Base-by-base conservation (phyloP, 352 stramenopile genomes). In the Globisporangium nunn region DNA sequence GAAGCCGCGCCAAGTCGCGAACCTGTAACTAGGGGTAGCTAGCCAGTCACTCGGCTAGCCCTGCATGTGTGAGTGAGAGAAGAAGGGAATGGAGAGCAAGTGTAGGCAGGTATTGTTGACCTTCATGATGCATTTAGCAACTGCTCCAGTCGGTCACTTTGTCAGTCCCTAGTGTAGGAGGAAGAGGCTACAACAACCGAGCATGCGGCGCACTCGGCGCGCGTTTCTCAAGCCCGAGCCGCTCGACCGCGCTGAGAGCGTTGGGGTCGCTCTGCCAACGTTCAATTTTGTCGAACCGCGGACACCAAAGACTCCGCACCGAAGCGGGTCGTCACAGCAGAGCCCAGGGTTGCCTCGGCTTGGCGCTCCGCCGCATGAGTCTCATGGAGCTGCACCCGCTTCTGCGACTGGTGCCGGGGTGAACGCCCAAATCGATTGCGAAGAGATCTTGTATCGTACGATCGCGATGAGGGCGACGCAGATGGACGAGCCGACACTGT, bases 281-380 rank as follows among this genome's bases (percentile, higher is more conserved):
- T 88, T 88, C 62, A 89, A 89, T 50, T 87, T 87, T 54, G 67
- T 89, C 47, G 76, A 87, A 55, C 53, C 62, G 40, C 67, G 66
- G 52, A 35, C 35, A 3, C 52, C 51, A 3, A 55, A 56, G n/a
- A 41, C 50, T 2, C 30, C 52, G 3, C 49, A 31, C 3, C 41
- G 29, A 23, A 3, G n/a, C n/a, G 2, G 3, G 14, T 14, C 10
- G 37, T 43, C 37, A 23, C 55, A 57, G 49, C 50, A 56, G 28
- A 52, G 49, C 31, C 40, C 49, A 31, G 31, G 30, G 8, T 14
- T 62, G 40, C 56, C 56, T 6, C 6, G 7, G 29, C n/a, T 62
- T 4, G 7, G 33, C 0, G 39, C 23, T n/a, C 1, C 43, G 17
- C n/a, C 28, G n/a, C 46, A 1, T 15, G 45, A 5, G 37, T 4